These are phyloP conservation scores for Cryptococcus jaspeensis DNA, from an alignment of 1,284 basidiomycete genomes.

Conservation along the genomic window DNA sequence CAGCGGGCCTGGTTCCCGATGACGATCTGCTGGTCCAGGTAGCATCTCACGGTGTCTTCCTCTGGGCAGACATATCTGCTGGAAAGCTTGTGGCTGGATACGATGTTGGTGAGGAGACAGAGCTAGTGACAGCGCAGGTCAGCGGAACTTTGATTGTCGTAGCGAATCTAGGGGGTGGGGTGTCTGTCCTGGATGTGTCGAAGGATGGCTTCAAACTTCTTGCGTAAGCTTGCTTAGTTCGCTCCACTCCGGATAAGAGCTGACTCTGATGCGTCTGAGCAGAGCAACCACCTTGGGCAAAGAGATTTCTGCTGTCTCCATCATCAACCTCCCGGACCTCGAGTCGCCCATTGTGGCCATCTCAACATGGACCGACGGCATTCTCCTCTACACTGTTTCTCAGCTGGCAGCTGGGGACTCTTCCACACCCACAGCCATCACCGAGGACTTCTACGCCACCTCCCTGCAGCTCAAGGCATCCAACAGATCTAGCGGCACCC, in stretches of 20 bases:
- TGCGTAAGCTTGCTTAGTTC: conserved; percentile 10
- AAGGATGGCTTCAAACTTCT: conserved; percentile 30
- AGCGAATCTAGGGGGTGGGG: conserved; percentile 60
- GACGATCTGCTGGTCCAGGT: conserved; percentile 64
- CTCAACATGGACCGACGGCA: conserved; percentile 73
- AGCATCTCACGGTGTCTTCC: conserved; percentile 58
- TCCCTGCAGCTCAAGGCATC: conserved; percentile 48
- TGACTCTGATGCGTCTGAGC: background rate
- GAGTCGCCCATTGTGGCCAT: conserved; percentile 53
- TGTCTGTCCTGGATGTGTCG: conserved; percentile 57
- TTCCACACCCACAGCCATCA: conserved; percentile 9
- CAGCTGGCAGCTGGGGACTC: conserved; percentile 48
- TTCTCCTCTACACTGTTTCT: conserved; percentile 62
- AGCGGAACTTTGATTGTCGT: conserved; percentile 66
- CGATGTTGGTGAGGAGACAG: conserved; percentile 34
- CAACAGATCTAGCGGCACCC: conserved; percentile 47
- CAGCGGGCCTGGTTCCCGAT: conserved; percentile 56
- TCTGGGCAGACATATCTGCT: conserved; percentile 50
- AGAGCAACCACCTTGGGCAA: background rate
- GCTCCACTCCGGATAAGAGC: background rate
- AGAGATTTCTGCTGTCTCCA: conserved; percentile 39
- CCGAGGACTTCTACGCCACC: conserved; percentile 22
- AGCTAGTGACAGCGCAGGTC: conserved; percentile 67
- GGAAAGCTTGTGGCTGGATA: conserved; percentile 6
- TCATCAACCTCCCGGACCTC: conserved; percentile 8